Evolutionary conservation across 192 early-diverging fungal genomes (phyloP).

Genomic region (Gaertneriomyces sp.): DNA sequence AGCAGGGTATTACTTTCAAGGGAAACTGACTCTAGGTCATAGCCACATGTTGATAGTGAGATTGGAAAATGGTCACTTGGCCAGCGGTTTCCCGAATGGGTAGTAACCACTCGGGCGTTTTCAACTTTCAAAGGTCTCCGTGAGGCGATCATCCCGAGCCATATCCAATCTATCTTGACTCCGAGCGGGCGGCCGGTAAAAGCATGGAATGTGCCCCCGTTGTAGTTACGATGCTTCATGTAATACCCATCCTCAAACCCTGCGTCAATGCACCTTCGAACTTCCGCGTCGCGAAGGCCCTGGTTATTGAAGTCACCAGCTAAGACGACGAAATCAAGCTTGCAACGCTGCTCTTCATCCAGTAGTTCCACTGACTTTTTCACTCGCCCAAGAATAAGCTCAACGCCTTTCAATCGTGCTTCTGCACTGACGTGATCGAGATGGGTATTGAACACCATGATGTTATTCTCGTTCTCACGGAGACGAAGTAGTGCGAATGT

Average conservation of each 20-base stretch:
- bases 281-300: background rate
- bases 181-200: background rate
- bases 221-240: background rate
- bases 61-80: too few species aligned
- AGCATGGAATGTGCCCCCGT: constrained; percentile 5
- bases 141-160: background rate
- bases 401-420: constrained; percentile 6
- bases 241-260: constrained; percentile 11
- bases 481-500: background rate
- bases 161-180: constrained; percentile 17
- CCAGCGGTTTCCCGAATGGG: too few species aligned
- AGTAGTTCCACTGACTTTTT: background rate
- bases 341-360: background rate
- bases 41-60: too few species aligned
- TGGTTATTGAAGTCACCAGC: constrained; percentile 14
- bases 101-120: too few species aligned
- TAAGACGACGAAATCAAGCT: background rate
- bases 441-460: constrained; percentile 7
- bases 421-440: background rate
- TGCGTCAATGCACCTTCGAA: background rate
- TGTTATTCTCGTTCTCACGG: background rate
- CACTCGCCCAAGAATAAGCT: constrained; percentile 3
- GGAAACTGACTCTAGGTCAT: too few species aligned
- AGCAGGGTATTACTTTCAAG: too few species aligned
- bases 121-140: too few species aligned